Conservation (phyloP, 108 stramenopile species). For the Nannochloropsis gaditana region DNA sequence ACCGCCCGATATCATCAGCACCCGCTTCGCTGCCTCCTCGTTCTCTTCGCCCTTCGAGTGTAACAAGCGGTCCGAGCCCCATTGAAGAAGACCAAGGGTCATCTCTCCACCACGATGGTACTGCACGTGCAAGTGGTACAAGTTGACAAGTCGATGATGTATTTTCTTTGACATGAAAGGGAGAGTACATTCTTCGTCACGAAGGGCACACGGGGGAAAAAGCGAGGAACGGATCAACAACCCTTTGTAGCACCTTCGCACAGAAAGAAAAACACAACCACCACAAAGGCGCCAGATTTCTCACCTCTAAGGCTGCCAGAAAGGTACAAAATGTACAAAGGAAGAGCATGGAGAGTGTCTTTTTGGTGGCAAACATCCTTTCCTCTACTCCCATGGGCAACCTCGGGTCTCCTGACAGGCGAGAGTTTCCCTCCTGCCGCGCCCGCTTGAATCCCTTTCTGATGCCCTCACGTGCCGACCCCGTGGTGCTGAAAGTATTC, state of each 20-base stretch:
- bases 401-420: too few relatives aligned
- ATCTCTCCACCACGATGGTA: background rate
- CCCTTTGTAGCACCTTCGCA: background rate
- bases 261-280: background rate
- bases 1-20: background rate
- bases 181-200: too few relatives aligned
- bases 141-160: too few relatives aligned
- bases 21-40: background rate
- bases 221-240: too few relatives aligned
- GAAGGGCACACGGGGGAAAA: too few relatives aligned
- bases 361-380: background rate
- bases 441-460: background rate
- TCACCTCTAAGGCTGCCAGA: background rate
- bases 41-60: background rate
- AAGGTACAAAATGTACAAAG: slow-evolving; percentile 15
- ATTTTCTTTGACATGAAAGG: too few relatives aligned
- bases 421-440: background rate
- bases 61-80: background rate
- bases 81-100: background rate
- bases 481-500: background rate
- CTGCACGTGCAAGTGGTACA: background rate
- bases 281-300: background rate
- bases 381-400: background rate
- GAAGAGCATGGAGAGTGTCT: background rate
- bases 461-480: background rate